Evolutionary conservation across 805 yeast genomes (phyloP), one percentile per base, ranked within the genome.

Genomic region (Pichia nanzhaoensis): DNA sequence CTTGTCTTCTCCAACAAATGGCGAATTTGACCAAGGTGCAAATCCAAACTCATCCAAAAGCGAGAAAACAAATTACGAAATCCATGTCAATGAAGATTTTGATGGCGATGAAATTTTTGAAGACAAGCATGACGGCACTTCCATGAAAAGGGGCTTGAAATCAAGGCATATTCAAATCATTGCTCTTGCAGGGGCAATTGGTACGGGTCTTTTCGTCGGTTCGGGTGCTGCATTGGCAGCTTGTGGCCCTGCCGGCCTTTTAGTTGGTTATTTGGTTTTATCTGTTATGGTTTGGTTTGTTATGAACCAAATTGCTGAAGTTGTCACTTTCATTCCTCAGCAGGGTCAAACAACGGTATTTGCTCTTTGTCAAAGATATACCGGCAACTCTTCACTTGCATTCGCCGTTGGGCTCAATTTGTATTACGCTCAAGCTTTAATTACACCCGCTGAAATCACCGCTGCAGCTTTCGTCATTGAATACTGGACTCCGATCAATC

Each of bases 171-270:
- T 75, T 45, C 83, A 78, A 60, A 75, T 80, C 77, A 75, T 80
- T 45, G 83, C 87, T 22, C 70, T 82, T 42, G 87, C 85, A 46
- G 86, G 86, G 54, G 75, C 82, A 45, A 79, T 82, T 51, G 89
- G 89, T 59, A 80, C 86, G 14, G 79, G 78, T 39, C 61, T 74
- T 39, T 71, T 74, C 47, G 67, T 75, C 39, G 78, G 78, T 48
- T 66, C 73, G n/a, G 78, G 78, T 34, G 63, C 68, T 10, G 71
- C 66, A 2, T 55, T 69, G 39, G 48, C 61, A 2, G 49, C 54
- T 1, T 54, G 59, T 46, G 66, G 66, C 5, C 66, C 66, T 10
- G 66, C 61, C 5, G 57, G 55, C 20, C 52, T 78, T 22, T 69
- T 84, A 33, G 63, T 77, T 17, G 78, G 88, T 14, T 84, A 83